Evolutionary conservation across 2,329 filamentous ascomycete genomes (phyloP), one percentile per base, ranked within the genome.

Genomic region (Ceratocystis colombiana): DNA sequence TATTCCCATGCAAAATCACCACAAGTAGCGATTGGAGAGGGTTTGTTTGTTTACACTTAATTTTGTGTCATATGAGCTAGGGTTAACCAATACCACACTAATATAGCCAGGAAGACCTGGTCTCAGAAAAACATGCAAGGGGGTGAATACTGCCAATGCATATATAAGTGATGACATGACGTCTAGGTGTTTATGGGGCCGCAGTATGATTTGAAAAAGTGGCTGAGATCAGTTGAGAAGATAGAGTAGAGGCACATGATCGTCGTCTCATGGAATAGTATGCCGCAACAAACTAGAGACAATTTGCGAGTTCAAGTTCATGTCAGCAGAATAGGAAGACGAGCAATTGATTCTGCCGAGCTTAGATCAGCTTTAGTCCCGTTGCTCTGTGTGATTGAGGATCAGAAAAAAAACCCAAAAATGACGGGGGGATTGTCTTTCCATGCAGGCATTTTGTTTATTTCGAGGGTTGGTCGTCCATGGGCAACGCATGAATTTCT

Each of bases 361-460:
- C 53, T 33, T 33, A 59, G 53, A 33, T 59, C 28, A 59, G 15
- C 53, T n/a, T 55, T 33, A 33, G 53, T n/a, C 53, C 28, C 53
- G 53, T 59, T 59, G 53, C 53, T 59, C 53, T 59, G 53, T 20
- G 53, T 37, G 53, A 59, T 59, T 12, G 28, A 59, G 53, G 25
- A 33, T 30, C 53, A 15, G 28, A 55, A 57, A 37, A 59, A 33
- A 59, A 59, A n/a, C 12, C 22, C 22, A n/a, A 59, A 59, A 59
- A 59, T 33, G 28, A 59, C 28, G 25, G 53, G 53, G 53, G 53
- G 53, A 59, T 37, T 59, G 20, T 30, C n/a, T 17, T 59, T 33
- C 25, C 28, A 33, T 59, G 28, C 28, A 33, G 53, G 22, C n/a
- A 6, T n/a, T 59, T 37, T 59, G 53, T 59, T 59, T 59, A 59